Evolutionary conservation across 164 flowering plant species (phyloP).

Genomic region (Litsea cubeba): DNA sequence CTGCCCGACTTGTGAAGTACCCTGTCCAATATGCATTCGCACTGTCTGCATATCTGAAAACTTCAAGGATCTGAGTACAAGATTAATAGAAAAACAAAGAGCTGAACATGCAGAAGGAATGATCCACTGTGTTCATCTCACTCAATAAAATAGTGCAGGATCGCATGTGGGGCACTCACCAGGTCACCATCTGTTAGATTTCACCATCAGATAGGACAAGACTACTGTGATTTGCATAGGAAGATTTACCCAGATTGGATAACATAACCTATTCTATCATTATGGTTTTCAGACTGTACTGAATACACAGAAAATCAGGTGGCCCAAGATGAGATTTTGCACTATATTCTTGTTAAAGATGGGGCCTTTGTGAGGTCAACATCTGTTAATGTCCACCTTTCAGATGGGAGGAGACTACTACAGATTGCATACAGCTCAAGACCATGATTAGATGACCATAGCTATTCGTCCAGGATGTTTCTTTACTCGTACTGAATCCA

Average conservation of each 20-base stretch:
- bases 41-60: slow-evolving; percentile 80
- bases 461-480: too few species aligned
- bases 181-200: too few species aligned
- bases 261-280: too few species aligned
- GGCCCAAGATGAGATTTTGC: too few species aligned
- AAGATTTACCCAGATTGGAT: too few species aligned
- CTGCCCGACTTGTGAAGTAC: slow-evolving; percentile 85
- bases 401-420: background rate
- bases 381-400: background rate
- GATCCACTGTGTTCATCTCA: background rate
- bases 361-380: background rate
- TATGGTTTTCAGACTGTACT: too few species aligned
- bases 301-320: too few species aligned
- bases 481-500: too few species aligned
- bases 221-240: too few species aligned
- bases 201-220: too few species aligned
- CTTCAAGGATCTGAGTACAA: slow-evolving; percentile 5
- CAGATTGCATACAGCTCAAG: background rate
- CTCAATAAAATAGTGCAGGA: background rate
- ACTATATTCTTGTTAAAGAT: too few species aligned
- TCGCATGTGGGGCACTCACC: background rate
- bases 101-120: background rate
- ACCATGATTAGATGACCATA: too few species aligned
- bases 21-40: slow-evolving; percentile 94
- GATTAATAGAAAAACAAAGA: background rate